Conservation (phyloP, 2,329 filamentous ascomycete genomes). For the Aspergillus carbonarius region DNA sequence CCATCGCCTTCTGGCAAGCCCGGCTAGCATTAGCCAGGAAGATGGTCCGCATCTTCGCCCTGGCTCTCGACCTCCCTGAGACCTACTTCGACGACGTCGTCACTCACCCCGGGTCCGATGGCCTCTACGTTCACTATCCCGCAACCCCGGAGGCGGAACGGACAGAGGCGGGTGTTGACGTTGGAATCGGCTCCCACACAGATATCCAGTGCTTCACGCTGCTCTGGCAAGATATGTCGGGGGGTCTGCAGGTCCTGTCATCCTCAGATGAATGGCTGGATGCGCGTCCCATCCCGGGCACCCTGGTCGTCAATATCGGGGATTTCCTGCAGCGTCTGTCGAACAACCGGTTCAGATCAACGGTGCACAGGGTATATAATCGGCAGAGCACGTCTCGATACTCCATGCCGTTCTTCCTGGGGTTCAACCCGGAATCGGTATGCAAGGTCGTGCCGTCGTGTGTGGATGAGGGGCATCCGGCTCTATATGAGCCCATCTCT, state of each 20-base stretch:
- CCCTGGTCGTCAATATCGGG: conserved; percentile 54
- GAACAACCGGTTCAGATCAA: conserved; percentile 53
- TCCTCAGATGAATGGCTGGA: conserved; percentile 34
- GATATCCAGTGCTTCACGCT: conserved; percentile 53
- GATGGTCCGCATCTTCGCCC: conserved; percentile 54
- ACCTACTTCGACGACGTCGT: conserved; percentile 56
- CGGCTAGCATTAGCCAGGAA: conserved; percentile 51
- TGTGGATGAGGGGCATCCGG: conserved; percentile 46
- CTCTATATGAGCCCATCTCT: conserved; percentile 54
- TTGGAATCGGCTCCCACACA: conserved; percentile 49
- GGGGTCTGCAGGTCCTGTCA: conserved; percentile 47
- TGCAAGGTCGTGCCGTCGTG: conserved; percentile 49
- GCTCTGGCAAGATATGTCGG: conserved; percentile 45
- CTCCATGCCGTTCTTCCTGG: conserved; percentile 60
- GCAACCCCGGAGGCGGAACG: conserved; percentile 34
- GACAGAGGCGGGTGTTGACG: conserved; percentile 25
- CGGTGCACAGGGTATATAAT: conserved; percentile 51
- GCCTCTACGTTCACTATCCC: conserved; percentile 49
- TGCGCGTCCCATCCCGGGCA: conserved; percentile 41
- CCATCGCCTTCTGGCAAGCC: conserved; percentile 21
- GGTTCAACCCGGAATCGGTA: conserved; percentile 52
- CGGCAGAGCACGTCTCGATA: conserved; percentile 41
- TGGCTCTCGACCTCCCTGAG: conserved; percentile 56
- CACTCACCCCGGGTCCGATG: conserved; percentile 51
- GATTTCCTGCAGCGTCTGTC: conserved; percentile 54